A percentile compares a stretch with the other conserved stretches of the same genome.
Conservation (phyloP, 2,329 filamentous ascomycete genomes). For the Aspergillus calidoustus region DNA sequence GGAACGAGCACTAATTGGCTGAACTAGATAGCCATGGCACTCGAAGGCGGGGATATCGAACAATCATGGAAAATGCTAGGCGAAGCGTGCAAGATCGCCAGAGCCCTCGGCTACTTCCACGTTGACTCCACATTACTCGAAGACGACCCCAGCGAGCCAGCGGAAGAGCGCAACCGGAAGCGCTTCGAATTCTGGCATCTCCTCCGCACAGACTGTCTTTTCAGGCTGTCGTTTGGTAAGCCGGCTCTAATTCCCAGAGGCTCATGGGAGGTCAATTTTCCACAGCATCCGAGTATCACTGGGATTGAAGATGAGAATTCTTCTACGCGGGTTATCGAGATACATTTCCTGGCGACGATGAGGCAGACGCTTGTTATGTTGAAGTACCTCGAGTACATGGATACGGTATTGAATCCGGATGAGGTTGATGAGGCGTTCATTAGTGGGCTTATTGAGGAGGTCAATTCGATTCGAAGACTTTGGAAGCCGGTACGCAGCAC, state of each 20-base stretch:
- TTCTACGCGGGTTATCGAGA: background rate
- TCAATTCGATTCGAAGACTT: background rate
- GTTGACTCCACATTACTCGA: background rate
- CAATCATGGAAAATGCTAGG: background rate
- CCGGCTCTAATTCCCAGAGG: constrained; percentile 21
- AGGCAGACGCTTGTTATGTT: background rate
- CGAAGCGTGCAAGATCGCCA: background rate
- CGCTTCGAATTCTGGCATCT: constrained; percentile 30
- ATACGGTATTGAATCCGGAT: background rate
- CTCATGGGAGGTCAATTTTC: constrained; percentile 27
- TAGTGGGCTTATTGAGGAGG: background rate
- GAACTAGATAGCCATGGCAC: background rate
- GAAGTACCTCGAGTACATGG: background rate
- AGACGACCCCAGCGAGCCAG: too few species aligned
- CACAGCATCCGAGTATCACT: constrained; percentile 24
- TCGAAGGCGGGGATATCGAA: background rate
- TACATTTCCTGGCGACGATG: background rate
- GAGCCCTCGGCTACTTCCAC: background rate
- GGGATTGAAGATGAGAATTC: constrained; percentile 21
- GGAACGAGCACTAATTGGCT: background rate
- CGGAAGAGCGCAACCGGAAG: constrained; percentile 21
- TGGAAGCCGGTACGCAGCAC: background rate
- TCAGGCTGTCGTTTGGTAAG: constrained; percentile 25
- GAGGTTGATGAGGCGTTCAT: background rate
- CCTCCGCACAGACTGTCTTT: constrained; percentile 24